phyloP scores from a whole-genome alignment of 2,329 filamentous ascomycete genomes.

The Knufia fluminis region DNA sequence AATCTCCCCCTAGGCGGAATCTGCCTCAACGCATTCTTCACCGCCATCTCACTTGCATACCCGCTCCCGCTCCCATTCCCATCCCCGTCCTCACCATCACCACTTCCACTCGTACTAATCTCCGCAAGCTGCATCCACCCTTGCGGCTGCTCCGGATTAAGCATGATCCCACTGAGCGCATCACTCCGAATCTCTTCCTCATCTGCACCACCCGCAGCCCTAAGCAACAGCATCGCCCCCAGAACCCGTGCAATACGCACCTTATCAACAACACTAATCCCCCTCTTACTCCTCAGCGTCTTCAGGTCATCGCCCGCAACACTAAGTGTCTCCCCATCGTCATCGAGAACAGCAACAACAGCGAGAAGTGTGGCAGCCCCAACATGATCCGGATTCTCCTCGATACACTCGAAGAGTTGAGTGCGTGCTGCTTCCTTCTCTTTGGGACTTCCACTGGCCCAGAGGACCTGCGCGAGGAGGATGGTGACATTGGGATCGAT shows the following conservation, averaged over 20 bases:
- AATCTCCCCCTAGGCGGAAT: constrained; percentile 64
- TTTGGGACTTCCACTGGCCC: constrained; percentile 71
- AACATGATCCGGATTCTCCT: constrained; percentile 64
- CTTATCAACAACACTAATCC: constrained; percentile 54
- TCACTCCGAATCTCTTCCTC: constrained; percentile 47
- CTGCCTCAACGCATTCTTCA: constrained; percentile 65
- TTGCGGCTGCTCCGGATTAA: constrained; percentile 67
- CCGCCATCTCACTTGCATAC: constrained; percentile 65
- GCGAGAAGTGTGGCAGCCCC: constrained; percentile 73
- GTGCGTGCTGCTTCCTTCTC: constrained; percentile 68
- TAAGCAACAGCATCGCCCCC: constrained; percentile 58
- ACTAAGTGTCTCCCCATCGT: constrained; percentile 67
- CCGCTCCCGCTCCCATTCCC: not conserved
- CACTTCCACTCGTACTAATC: constrained; percentile 48
- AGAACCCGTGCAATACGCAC: constrained; percentile 64
- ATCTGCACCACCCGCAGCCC: constrained; percentile 35
- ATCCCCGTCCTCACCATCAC: constrained; percentile 40
- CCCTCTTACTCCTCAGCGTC: constrained; percentile 57
- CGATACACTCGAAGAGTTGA: constrained; percentile 71
- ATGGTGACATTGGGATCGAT: constrained; percentile 76
- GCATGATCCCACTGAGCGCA: constrained; percentile 67
- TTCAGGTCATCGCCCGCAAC: constrained; percentile 73
- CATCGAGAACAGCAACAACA: constrained; percentile 71
- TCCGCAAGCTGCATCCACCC: constrained; percentile 58
- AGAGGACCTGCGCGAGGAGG: constrained; percentile 80